Conservation (phyloP, 2,329 filamentous ascomycete species). For the Byssoonygena ceratinophila region DNA sequence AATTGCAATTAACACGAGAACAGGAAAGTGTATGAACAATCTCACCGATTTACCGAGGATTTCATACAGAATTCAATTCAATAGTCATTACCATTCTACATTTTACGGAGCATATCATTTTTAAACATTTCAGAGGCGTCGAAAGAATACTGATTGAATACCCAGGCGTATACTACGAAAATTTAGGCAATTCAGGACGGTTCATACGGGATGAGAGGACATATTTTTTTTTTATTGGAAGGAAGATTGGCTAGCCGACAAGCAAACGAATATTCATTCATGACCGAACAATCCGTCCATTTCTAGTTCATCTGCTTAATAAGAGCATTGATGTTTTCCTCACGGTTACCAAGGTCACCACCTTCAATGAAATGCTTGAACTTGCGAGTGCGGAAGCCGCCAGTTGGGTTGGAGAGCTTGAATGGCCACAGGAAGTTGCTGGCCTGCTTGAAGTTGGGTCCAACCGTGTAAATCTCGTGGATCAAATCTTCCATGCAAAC, state of each 20-base stretch:
- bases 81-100: no score
- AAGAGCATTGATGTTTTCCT: slow-evolving; percentile 94
- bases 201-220: not conserved
- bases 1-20: not conserved
- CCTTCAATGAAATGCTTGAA: slow-evolving; percentile 99
- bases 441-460: slow-evolving; percentile 99
- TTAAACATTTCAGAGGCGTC: no score
- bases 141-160: no score
- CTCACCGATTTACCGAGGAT: no score
- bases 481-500: slow-evolving; percentile 99
- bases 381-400: slow-evolving; percentile 92
- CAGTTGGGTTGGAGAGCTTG: slow-evolving; percentile 97
- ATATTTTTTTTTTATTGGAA: not conserved
- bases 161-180: not conserved
- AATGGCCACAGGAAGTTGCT: slow-evolving; percentile 99
- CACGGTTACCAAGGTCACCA: slow-evolving; percentile 96
- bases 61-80: no score
- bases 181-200: not conserved
- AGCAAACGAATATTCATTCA: not conserved
- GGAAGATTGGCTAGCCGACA: not conserved
- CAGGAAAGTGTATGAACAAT: no score
- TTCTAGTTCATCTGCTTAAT: slow-evolving; percentile 97
- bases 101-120: no score
- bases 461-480: slow-evolving; percentile 97
- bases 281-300: slow-evolving; percentile 3